Percentiles rank a stretch among this genome's conserved stretches.
Evolutionary conservation across 163 green algal genomes (phyloP).

Genomic region (Chlamydomonas reinhardtii): DNA sequence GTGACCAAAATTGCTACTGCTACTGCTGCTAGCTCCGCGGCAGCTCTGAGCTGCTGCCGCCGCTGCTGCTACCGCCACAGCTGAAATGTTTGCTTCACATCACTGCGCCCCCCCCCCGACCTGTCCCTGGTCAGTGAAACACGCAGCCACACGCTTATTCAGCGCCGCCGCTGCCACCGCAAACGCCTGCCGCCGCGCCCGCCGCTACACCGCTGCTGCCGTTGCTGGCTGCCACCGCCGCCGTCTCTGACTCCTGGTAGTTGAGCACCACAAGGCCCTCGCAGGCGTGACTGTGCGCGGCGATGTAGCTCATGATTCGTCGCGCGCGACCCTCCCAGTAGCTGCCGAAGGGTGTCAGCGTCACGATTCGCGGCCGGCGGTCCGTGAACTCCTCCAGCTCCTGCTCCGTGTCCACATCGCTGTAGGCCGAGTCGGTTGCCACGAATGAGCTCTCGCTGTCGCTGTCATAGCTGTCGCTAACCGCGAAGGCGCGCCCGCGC

Average conservation of each 20-base stretch:
- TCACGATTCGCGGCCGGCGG: constrained; percentile 21
- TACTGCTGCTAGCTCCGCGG: not conserved
- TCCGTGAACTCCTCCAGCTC: constrained; percentile 29
- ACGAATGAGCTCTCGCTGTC: not conserved
- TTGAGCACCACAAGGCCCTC: constrained; percentile 32
- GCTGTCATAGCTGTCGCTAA: constrained; percentile 36
- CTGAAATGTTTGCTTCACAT: too few species aligned
- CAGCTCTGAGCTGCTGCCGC: not conserved
- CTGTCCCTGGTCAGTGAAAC: too few species aligned
- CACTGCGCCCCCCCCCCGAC: too few species aligned
- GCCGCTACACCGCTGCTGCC: not conserved
- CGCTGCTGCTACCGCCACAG: not conserved
- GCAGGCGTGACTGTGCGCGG: constrained; percentile 29
- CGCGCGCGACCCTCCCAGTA: constrained; percentile 33
- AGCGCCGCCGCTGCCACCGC: too few species aligned
- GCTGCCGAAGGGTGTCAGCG: constrained; percentile 19
- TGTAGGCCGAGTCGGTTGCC: not conserved
- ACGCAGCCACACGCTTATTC: too few species aligned
- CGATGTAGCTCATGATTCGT: constrained; percentile 27
- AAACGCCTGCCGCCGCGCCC: too few species aligned
- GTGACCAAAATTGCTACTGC: not conserved
- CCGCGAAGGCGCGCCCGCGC: not conserved
- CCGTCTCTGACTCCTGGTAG: not conserved
- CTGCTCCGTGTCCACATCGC: constrained; percentile 9
- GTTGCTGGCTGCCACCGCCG: not conserved